These are phyloP conservation scores for Agaricus sinodeliciosus DNA, from an alignment of 768 basidiomycete genomes.

Conservation along the genomic window DNA sequence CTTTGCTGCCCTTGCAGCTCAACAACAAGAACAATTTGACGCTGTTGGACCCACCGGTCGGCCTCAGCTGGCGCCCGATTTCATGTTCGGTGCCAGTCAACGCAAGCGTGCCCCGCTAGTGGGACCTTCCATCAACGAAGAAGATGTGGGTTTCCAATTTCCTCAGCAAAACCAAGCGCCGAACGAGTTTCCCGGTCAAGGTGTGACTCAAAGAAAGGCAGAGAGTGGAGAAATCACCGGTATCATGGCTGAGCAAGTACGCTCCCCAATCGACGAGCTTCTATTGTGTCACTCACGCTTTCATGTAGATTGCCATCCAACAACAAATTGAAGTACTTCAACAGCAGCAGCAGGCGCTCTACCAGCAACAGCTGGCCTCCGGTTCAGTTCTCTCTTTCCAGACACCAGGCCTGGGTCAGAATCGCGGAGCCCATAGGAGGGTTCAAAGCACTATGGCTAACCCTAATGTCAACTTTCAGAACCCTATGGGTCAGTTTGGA, in stretches of 20 bases:
- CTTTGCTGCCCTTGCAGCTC: conserved; percentile 74
- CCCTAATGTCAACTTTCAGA: conserved; percentile 40
- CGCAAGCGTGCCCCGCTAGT: conserved; percentile 49
- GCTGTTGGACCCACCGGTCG: conserved; percentile 67
- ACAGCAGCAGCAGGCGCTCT: conserved; percentile 85
- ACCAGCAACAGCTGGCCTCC: conserved; percentile 86
- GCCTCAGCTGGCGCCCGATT: conserved; percentile 85
- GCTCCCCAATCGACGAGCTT: conserved; percentile 20
- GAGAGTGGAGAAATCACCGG: conserved; percentile 77
- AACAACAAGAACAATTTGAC: conserved; percentile 64
- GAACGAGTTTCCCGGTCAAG: conserved; percentile 21
- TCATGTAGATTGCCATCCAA: conserved; percentile 75
- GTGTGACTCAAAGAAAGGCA: conserved; percentile 44
- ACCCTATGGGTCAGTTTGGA: conserved; percentile 65
- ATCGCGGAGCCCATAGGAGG: conserved; percentile 62
- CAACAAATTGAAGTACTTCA: conserved; percentile 86
- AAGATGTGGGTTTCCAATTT: conserved; percentile 77
- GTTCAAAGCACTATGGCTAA: conserved; percentile 76
- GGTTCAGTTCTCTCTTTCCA: conserved; percentile 80
- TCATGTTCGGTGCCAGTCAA: conserved; percentile 71
- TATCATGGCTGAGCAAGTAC: conserved; percentile 96
- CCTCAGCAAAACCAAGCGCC: conserved; percentile 46
- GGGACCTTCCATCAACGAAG: conserved; percentile 74
- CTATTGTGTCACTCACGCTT: conserved; percentile 1
- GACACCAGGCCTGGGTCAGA: conserved; percentile 65